Evolutionary conservation across 306 rosid genomes (phyloP), one percentile per base, ranked within the genome.

Genomic region (Gastrolobium villosum): DNA sequence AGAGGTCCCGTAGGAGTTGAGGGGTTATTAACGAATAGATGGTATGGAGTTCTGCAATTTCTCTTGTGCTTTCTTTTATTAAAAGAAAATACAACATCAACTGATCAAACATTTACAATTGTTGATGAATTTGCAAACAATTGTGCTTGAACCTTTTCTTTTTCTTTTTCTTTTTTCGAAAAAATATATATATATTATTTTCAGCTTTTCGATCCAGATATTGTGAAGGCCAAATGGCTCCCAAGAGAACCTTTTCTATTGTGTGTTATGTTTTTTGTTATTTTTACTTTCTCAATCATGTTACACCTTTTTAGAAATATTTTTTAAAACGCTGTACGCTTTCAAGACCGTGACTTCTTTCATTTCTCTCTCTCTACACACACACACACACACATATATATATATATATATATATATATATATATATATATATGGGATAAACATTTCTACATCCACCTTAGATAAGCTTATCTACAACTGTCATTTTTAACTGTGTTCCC

Each of bases 1-100:
- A 80, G 99, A 82, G 99, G 97, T 63, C 98, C 99, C 1, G 97
- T 95, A 5, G 99, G 98, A 79, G 96, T 95, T 4, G 99, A 95
- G 78, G 99, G 99, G 39, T 76, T 95, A 76, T 75, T 93, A 79
- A 92, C 98, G 68, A 81, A 88, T 49, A 79, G 92, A 93, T 95
- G 99, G 99, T 95, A 93, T 11, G 56, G 36, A 79, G 39, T 79
- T 76, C 55, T 65, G 14, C 78, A 53, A 49, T 14, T 14, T 57
- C 72, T 40, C 15, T 44, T 62, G 2, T 13, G 8, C 61, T 68
- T 70, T 52, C 31, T 37, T 67, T 20, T 30, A 46, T 7, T 6
- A 60, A 28, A 73, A 26, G 56, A 56, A 63, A 53, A 59, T 46
- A 30, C 35, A 28, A 13, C 28, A 11, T 40, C 10, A 65, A 46